Base-by-base conservation (phyloP, 441 rosid species). In the Syzygium malaccense region DNA sequence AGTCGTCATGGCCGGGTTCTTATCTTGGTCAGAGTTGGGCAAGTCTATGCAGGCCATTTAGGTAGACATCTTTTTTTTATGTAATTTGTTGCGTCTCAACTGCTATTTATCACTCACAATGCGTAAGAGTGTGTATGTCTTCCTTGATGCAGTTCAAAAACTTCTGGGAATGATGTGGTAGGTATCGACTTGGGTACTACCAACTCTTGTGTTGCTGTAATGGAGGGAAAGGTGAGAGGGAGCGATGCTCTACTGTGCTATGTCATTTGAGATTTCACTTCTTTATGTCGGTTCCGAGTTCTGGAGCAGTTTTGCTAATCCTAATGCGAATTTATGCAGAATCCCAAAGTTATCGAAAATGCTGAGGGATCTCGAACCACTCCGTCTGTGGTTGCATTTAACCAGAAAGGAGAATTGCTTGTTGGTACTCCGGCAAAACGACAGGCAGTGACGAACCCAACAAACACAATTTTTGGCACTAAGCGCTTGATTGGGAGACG, bases 371-470 rank as follows among this genome's bases (percentile, higher is more conserved):
- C 87, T 53, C 84, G 89, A 60, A 88, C 89, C 20, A 88, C 89
- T 53, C 89, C 89, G 11, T 88, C 89, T 0, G 89, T 88, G 45
- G 89, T 88, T 88, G 89, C 89, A 14, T 85, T 88, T 56, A 88
- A 85, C 64, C 87, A 12, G 30, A 88, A 88, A 55, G 89, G 87
- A 32, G 89, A 88, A 51, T 55, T 88, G 17, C 56, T 88, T 68
- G 89, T 88, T 6, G 89, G 89, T 32, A 88, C 87, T 58, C 89
- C 89, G 4, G 89, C 89, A 64, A 88, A 88, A 66, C 89, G 89
- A 48, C 89, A 88, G 85, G 89, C 89, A 0, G 89, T 88, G 49
- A 88, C 89, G 1, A 88, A 88, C 64, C 89, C 89, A 33, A 88
- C 89, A 26, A 88, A 88, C 86, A 88, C 89, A 1, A 30, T 84